These are phyloP conservation scores for Macaranga tanarius DNA, from an alignment of 441 rosid genomes.

Conservation along the genomic window DNA sequence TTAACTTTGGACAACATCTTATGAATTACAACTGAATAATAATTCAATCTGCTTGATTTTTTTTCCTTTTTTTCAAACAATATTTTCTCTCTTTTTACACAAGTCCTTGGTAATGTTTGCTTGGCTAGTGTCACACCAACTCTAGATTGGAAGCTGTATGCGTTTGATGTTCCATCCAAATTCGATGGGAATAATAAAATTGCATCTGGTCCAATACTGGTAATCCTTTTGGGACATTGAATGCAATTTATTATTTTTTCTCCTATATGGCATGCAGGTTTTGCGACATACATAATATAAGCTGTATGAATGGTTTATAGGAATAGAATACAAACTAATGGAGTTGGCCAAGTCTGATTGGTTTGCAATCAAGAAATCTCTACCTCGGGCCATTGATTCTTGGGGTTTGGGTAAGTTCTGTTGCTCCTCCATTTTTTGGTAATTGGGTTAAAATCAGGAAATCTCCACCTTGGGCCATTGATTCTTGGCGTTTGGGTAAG, in stretches of 20 bases:
- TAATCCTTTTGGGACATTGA: conserved; percentile 42
- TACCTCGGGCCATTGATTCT: conserved; percentile 97
- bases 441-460: too few species aligned
- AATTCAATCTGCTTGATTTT: too few species aligned
- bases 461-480: too few species aligned
- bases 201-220: conserved; percentile 97
- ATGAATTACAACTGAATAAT: too few species aligned
- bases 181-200: conserved; percentile 83
- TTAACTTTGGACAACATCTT: too few species aligned
- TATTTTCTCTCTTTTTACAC: conserved; percentile 13
- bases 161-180: conserved; percentile 93
- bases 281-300: conserved; percentile 22
- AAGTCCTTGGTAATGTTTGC: conserved; percentile 99
- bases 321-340: conserved; percentile 85
- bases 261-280: not conserved
- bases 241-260: conserved; percentile 7
- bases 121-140: conserved; percentile 91
- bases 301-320: conserved; percentile 97
- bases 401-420: too few species aligned
- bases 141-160: conserved; percentile 99
- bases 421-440: too few species aligned
- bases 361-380: conserved; percentile 88
- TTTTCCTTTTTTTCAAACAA: too few species aligned
- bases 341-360: conserved; percentile 94
- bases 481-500: conserved; percentile 43